A percentile compares a stretch with the other conserved stretches of the same genome.
Evolutionary conservation across 2,329 filamentous ascomycete genomes (phyloP).

Genomic region (Cyanodermella asteris): DNA sequence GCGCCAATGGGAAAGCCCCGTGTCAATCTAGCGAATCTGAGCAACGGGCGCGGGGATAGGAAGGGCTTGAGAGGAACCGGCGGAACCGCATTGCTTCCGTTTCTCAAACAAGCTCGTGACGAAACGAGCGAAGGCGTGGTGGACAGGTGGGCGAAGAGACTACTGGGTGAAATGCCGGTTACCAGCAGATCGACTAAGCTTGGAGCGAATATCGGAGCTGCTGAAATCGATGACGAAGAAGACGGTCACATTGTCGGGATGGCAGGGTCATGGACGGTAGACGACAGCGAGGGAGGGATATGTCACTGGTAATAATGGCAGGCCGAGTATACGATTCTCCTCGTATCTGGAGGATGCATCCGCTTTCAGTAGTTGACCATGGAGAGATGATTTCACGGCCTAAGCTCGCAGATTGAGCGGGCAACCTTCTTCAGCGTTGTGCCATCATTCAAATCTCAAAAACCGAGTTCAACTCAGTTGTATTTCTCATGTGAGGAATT

Average conservation of each 20-base stretch:
- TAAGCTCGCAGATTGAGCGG: too few species aligned
- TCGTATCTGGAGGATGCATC: too few species aligned
- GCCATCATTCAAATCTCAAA: too few species aligned
- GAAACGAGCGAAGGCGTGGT: constrained; percentile 89
- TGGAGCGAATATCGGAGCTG: constrained; percentile 19
- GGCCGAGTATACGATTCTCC: too few species aligned
- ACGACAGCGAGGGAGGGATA: constrained; percentile 49
- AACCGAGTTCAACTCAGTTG: too few species aligned
- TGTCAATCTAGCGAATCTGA: too few species aligned
- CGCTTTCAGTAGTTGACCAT: too few species aligned
- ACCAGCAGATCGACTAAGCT: constrained; percentile 18
- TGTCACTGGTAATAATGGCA: constrained; percentile 34
- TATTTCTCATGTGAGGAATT: too few species aligned
- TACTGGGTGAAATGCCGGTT: constrained; percentile 33
- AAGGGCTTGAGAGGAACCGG: constrained; percentile 69
- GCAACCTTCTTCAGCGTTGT: too few species aligned
- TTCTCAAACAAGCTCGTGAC: constrained; percentile 87
- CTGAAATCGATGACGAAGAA: constrained; percentile 30
- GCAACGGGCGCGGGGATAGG: constrained; percentile 16
- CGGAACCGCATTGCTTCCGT: constrained; percentile 81
- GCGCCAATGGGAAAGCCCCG: too few species aligned
- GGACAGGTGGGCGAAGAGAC: constrained; percentile 36
- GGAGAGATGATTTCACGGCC: too few species aligned
- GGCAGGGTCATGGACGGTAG: constrained; percentile 72
- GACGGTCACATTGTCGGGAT: constrained; percentile 44